Base-by-base conservation (phyloP, 192 early-diverging fungal species). In the Backusella mclennaniae region DNA sequence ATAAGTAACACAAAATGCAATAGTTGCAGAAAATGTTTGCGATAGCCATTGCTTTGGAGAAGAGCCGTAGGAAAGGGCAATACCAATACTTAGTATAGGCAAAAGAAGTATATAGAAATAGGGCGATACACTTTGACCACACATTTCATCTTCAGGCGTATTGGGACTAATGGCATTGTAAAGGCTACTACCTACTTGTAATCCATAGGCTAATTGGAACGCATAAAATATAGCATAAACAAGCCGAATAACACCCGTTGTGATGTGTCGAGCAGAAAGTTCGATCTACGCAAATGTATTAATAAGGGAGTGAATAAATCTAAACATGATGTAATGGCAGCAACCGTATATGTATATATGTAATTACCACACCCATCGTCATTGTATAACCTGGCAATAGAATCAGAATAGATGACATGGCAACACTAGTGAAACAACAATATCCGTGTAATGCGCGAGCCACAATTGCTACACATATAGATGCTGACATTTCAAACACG, bases 221-320 rank as follows among this genome's bases (percentile, higher is more conserved):
- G 94, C 92, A 46, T 89, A 91, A 19, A 97, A 94, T 6, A 82
- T 66, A 17, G 80, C 68, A 66, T 82, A 82, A 19, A 82, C 80
- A 14, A 82, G 73, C 70, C 80, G 66, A 38, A 77, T 78, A 0
- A 94, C 91, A 38, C 97, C 97, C 1, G 93, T 91, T 56, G 95
- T 92, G 82, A 96, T 90, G 79, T 97, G 95, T 44, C 93, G 87
- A 31, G 95, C 93, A 23, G 92, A 89, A 76, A 98, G 79, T 76
- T 98, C 96, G 77, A 96, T 94, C 77, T 82, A 75, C 12, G 6
- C 19, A 29, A 29, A 14, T 63, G 26, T 63, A 63, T 26, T 63
- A 63, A 29, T 63, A 26, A 63, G 29, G 11, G 56, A 63, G 23
- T 12, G 56, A 63, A 11, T 29, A 14, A 29, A 23, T 23, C 15